These are phyloP conservation scores for Stachybotrys chlorohalonatus DNA, from an alignment of 2,329 filamentous ascomycete species.

Conservation along the genomic window DNA sequence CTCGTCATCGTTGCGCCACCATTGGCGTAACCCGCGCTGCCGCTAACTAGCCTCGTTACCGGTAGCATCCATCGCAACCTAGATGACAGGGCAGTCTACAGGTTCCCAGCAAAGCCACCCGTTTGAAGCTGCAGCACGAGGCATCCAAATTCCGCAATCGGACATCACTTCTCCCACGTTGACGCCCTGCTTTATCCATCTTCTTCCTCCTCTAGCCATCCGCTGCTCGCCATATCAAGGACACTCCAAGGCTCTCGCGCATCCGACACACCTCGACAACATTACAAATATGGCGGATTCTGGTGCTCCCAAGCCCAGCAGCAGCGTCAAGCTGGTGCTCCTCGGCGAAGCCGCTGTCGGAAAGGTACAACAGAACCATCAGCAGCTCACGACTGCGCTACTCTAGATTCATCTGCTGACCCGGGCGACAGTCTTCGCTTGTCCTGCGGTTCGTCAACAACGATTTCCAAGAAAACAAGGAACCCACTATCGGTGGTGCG, in stretches of 20 bases:
- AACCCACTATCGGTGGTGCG: conserved; percentile 95
- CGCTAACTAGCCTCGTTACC: not conserved
- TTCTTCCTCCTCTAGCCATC: not conserved
- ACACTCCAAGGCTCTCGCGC: conserved; percentile 4
- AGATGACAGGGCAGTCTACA: not conserved
- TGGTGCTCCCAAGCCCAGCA: conserved; percentile 79
- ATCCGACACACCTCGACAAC: conserved; percentile 2
- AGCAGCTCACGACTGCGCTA: not conserved
- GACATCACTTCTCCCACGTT: conserved; percentile 3
- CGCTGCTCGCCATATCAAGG: too few species aligned
- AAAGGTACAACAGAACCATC: conserved; percentile 58
- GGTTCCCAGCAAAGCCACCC: not conserved
- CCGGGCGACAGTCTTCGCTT: conserved; percentile 67
- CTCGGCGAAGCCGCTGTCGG: conserved; percentile 95
- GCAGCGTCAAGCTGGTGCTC: conserved; percentile 98
- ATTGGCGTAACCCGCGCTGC: not conserved
- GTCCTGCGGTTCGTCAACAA: conserved; percentile 99
- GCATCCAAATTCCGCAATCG: conserved; percentile 2
- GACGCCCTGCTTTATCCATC: not conserved
- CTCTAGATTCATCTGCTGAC: conserved; percentile 9
- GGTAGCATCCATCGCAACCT: not conserved
- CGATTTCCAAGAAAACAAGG: conserved; percentile 99
- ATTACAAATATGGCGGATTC: conserved; percentile 32
- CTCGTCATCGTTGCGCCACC: not conserved
- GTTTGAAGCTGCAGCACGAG: not conserved